Conservation (phyloP, 108 stramenopile species). For the Fistulifera solaris region DNA sequence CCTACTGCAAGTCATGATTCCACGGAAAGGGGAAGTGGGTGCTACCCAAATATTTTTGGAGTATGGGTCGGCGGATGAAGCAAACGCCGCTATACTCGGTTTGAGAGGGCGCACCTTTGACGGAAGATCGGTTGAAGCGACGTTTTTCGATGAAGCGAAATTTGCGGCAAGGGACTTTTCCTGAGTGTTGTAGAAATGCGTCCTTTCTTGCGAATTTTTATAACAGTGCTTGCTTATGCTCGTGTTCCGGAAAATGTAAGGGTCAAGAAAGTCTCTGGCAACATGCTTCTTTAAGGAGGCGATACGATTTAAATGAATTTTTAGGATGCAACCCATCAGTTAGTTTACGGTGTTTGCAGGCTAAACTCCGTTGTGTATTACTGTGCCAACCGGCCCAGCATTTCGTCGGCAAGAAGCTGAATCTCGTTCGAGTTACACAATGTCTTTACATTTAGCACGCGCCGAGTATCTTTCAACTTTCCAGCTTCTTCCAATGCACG, state of each 20-base stretch:
- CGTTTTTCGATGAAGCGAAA: constrained; percentile 63
- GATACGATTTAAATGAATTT: no score
- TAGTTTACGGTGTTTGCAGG: no score
- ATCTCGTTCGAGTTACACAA: constrained; percentile 58
- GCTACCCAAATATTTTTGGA: constrained; percentile 81
- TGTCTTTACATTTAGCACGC: constrained; percentile 54
- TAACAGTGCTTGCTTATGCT: no score
- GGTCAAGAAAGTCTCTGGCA: no score
- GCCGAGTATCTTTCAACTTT: constrained; percentile 48
- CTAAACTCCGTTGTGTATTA: neutral
- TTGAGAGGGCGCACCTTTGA: constrained; percentile 80
- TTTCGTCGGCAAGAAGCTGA: constrained; percentile 54
- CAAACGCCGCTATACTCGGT: constrained; percentile 58
- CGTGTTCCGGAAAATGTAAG: no score
- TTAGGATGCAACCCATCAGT: no score
- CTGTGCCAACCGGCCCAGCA: constrained; percentile 23
- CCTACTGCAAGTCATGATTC: constrained; percentile 71
- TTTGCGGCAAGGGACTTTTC: constrained; percentile 41
- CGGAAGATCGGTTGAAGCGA: constrained; percentile 63
- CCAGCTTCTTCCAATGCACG: constrained; percentile 66
- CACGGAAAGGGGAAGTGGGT: constrained; percentile 56
- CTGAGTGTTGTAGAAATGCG: neutral
- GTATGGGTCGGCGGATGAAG: constrained; percentile 59
- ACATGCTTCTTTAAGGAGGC: no score
- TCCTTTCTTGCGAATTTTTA: no score